Percentiles rank a stretch among this genome's conserved stretches.
Evolutionary conservation across 1,139 yeast genomes (phyloP).

Genomic region (Barnettozyma hawaiiensis): DNA sequence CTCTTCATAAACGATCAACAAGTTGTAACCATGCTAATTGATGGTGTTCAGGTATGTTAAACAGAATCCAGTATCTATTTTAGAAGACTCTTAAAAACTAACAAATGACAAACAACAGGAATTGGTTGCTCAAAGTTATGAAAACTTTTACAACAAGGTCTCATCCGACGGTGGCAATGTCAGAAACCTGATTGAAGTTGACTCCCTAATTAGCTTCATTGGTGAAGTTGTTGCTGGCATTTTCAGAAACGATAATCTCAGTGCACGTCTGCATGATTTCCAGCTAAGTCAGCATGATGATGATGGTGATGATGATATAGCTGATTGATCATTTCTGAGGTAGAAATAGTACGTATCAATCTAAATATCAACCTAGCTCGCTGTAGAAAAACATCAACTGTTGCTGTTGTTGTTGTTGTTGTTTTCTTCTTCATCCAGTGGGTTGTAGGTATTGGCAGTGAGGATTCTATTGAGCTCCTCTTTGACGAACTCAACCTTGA

Average conservation of each 20-base stretch:
- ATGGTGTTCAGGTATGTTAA: conserved; percentile 43
- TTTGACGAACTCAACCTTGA: conserved; percentile 70
- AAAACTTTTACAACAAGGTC: conserved; percentile 33
- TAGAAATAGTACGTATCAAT: too few relatives aligned
- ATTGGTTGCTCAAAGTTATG: conserved; percentile 44
- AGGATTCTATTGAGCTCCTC: conserved; percentile 67
- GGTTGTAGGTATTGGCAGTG: conserved; percentile 80
- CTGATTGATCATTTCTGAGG: neutral
- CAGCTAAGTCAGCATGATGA: conserved; percentile 1
- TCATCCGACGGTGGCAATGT: conserved; percentile 25
- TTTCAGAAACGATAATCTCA: conserved; percentile 19
- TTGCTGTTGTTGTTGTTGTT: conserved; percentile 1
- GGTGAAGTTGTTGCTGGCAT: conserved; percentile 38
- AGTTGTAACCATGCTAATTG: conserved; percentile 45
- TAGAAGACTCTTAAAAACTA: conserved; percentile 1
- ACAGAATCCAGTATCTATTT: neutral
- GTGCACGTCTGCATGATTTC: conserved; percentile 3
- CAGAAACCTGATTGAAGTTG: conserved; percentile 49
- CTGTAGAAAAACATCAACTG: neutral
- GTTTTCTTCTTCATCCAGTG: conserved; percentile 62
- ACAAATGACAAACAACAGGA: conserved; percentile 31
- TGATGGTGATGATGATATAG: neutral
- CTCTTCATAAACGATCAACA: conserved; percentile 41
- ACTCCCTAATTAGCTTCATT: conserved; percentile 45
- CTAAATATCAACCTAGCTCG: neutral